Conservation (phyloP, 805 yeast genomes). For the Teunomyces funiuensis region DNA sequence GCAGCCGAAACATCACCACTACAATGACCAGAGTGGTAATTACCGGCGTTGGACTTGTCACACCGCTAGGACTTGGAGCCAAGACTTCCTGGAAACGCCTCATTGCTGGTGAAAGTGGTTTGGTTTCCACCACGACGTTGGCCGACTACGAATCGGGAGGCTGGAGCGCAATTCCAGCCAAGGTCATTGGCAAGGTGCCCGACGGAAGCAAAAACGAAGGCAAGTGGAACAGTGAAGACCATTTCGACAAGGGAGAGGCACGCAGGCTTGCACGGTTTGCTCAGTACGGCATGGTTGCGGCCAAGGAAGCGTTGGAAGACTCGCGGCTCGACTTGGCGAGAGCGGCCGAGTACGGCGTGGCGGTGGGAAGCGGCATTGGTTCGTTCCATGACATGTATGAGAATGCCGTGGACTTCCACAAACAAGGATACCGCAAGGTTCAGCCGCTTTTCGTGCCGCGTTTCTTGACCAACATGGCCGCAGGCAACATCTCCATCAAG, state of each 20-base stretch:
- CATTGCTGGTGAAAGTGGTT: constrained; percentile 54
- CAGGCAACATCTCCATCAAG: constrained; percentile 82
- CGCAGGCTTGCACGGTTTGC: constrained; percentile 70
- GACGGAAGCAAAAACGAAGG: constrained; percentile 43
- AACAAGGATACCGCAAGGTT: constrained; percentile 63
- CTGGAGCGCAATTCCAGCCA: constrained; percentile 60
- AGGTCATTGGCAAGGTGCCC: constrained; percentile 77
- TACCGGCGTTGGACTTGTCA: constrained; percentile 85
- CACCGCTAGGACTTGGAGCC: constrained; percentile 82
- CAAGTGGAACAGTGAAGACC: constrained; percentile 53
- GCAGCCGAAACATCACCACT: not conserved
- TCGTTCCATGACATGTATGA: constrained; percentile 72
- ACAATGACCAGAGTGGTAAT: constrained; percentile 66
- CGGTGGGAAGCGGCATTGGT: constrained; percentile 94
- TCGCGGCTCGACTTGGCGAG: constrained; percentile 40
- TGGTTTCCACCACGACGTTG: constrained; percentile 50
- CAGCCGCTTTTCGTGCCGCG: constrained; percentile 88
- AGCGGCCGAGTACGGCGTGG: constrained; percentile 53
- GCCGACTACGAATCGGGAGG: constrained; percentile 43
- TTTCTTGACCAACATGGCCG: constrained; percentile 87
- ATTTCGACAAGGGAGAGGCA: constrained; percentile 48
- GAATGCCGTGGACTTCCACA: constrained; percentile 52
- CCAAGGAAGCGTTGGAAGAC: constrained; percentile 73
- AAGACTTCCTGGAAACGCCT: constrained; percentile 53
- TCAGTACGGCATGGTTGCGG: constrained; percentile 76